A percentile compares a stretch with the other conserved stretches of the same genome.
These are phyloP conservation scores for Stromatinia cepivora DNA, from an alignment of 2,329 filamentous ascomycete species.

Conservation along the genomic window DNA sequence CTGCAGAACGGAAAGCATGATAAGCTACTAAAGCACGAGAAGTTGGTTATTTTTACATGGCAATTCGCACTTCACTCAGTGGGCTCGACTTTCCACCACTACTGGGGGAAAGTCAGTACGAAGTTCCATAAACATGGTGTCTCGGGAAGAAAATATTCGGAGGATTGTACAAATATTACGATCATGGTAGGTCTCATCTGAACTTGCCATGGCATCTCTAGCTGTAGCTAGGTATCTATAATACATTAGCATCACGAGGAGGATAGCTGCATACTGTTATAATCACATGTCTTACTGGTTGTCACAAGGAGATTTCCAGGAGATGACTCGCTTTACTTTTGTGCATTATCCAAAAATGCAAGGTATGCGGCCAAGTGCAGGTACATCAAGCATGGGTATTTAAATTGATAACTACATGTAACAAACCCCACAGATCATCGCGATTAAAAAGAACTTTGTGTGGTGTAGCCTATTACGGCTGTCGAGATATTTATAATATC, in stretches of 20 bases:
- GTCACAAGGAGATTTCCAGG: constrained; percentile 5
- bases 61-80: neutral
- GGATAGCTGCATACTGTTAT: constrained; percentile 22
- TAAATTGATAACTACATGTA: constrained; percentile 17
- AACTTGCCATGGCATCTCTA: constrained; percentile 20
- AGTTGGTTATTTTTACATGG: constrained; percentile 1
- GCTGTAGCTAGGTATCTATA: neutral
- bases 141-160: constrained; percentile 17
- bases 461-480: neutral
- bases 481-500: neutral
- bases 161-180: constrained; percentile 17
- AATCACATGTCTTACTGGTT: constrained; percentile 24
- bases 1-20: constrained; percentile 18
- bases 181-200: constrained; percentile 17
- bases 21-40: constrained; percentile 18
- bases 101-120: neutral
- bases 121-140: constrained; percentile 16
- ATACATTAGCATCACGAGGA: constrained; percentile 11
- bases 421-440: constrained; percentile 22
- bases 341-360: constrained; percentile 14
- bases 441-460: constrained; percentile 5
- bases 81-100: neutral
- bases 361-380: constrained; percentile 1
- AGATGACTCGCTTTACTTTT: neutral
- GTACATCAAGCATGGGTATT: constrained; percentile 13